Percentiles rank a stretch among this genome's conserved stretches.
Evolutionary conservation across 805 yeast genomes (phyloP).

Genomic region (Candida awuae): DNA sequence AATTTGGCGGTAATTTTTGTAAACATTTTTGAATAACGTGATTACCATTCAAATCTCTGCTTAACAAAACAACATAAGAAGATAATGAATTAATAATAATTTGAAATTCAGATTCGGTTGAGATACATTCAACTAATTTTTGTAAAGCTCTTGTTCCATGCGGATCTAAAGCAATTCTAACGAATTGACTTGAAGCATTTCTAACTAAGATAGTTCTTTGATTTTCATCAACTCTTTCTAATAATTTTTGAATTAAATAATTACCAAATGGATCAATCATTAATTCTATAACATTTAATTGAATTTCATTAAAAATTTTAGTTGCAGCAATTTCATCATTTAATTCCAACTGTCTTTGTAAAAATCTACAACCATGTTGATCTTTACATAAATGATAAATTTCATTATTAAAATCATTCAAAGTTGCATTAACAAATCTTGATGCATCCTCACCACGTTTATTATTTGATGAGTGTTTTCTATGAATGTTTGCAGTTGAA

Average conservation of each 20-base stretch:
- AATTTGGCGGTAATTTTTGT: conserved; percentile 57
- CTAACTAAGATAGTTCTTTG: conserved; percentile 65
- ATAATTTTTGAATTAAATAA: conserved; percentile 81
- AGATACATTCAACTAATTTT: conserved; percentile 77
- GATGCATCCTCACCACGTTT: conserved; percentile 59
- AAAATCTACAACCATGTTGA: conserved; percentile 92
- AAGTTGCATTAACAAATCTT: conserved; percentile 56
- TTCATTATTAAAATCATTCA: conserved; percentile 63
- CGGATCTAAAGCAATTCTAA: conserved; percentile 79
- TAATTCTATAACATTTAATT: conserved; percentile 68
- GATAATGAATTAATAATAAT: conserved; percentile 32
- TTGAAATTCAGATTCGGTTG: conserved; percentile 61
- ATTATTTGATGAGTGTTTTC: conserved; percentile 28
- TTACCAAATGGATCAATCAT: conserved; percentile 98
- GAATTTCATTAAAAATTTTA: conserved; percentile 73
- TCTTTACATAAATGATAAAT: conserved; percentile 82
- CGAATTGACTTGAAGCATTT: conserved; percentile 65
- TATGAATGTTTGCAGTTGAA: conserved; percentile 29
- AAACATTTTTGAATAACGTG: conserved; percentile 93
- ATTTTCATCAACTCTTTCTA: conserved; percentile 63
- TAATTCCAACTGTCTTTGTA: conserved; percentile 77
- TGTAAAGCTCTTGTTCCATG: conserved; percentile 97
- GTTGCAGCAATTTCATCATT: conserved; percentile 57
- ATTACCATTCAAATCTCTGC: conserved; percentile 90
- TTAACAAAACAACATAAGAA: conserved; percentile 67